Base-by-base conservation (phyloP, 768 basidiomycete species). In the Boletus vinaceobasis region DNA sequence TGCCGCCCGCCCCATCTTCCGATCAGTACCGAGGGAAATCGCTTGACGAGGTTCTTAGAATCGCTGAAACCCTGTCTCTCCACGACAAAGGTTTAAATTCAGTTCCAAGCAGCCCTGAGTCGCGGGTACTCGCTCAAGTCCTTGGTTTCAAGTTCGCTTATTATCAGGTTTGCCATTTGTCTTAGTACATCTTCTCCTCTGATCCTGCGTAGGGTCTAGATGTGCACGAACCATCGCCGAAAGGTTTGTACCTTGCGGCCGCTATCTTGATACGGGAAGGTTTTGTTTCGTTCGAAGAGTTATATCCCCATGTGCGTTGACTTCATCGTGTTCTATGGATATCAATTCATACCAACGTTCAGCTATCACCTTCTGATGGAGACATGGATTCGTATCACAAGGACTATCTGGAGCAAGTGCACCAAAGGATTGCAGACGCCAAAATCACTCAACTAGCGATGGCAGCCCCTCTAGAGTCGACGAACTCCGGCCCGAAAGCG, bases 131-230 rank as follows among this genome's bases (percentile, higher is more conserved):
- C 52, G 87, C 92, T 14, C 94, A 99, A 73, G 90, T 98, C 7
- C 75, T 99, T 21, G 97, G 97, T n/a, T 98, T 98, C 80, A 99
- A 99, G 71, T 96, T 97, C 64, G 79, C 82, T 9, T 86, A 87
- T 68, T 95, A 96, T 71, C 88, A 95, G 74, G 95, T 93, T 59
- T 45, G 80, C 62, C 54, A 40, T 57, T 43, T 27, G n/a, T 36
- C 39, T 10, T 35, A 15, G 14, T 17, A 21, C 38, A 38, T 42
- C 19, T 53, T 50, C 38, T 46, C 36, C 35, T 62, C 60, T 71
- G 49, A 67, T 38, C 21, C 3, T 35, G 36, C 5, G 6, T 57
- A 89, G 85, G 74, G 76, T 17, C 67, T 78, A 27, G 87, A 88
- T 9, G 78, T 79, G 2, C 68, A 74, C 27, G 89, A 94, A 60